phyloP scores from a whole-genome alignment of 2,329 filamentous ascomycete genomes.

The Aspergillus neotritici region DNA sequence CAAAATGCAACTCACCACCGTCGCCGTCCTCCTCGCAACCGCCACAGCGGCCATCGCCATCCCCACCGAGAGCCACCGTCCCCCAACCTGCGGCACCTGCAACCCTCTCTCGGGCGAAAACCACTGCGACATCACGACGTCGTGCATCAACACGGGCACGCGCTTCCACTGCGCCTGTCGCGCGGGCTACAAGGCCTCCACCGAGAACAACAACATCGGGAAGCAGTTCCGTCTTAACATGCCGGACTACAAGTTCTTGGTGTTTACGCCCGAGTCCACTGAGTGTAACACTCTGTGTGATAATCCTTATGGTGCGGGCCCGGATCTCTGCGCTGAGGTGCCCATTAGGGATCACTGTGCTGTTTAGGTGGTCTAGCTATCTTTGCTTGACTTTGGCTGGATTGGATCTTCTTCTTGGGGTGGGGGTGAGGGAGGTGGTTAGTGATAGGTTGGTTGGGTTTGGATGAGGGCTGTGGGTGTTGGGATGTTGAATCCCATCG shows the following conservation, averaged over 20 bases:
- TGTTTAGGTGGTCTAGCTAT: conserved; percentile 13
- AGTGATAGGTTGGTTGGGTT: no score
- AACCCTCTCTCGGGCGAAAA: conserved; percentile 38
- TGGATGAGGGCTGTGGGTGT: not conserved
- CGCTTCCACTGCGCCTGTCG: conserved; percentile 40
- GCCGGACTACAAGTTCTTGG: conserved; percentile 36
- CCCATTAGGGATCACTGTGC: conserved; percentile 24
- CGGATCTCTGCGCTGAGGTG: conserved; percentile 34
- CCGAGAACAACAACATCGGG: conserved; percentile 22
- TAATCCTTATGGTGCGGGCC: conserved; percentile 24
- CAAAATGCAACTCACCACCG: conserved; percentile 26
- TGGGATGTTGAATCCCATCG: no score
- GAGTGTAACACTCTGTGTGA: conserved; percentile 34
- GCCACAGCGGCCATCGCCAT: conserved; percentile 4
- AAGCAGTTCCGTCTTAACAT: conserved; percentile 36
- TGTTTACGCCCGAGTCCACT: conserved; percentile 34
- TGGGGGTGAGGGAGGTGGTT: not conserved
- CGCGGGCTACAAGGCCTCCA: conserved; percentile 37
- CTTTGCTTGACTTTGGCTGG: no score
- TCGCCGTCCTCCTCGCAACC: conserved; percentile 16
- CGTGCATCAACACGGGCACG: conserved; percentile 40
- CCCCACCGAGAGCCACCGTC: not conserved
- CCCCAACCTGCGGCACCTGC: conserved; percentile 32
- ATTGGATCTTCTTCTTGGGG: not conserved
- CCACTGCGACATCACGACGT: conserved; percentile 39